Evolutionary conservation across 352 stramenopile genomes (phyloP), one percentile per base, ranked within the genome.

Genomic region (Globisporangium mamillatum): DNA sequence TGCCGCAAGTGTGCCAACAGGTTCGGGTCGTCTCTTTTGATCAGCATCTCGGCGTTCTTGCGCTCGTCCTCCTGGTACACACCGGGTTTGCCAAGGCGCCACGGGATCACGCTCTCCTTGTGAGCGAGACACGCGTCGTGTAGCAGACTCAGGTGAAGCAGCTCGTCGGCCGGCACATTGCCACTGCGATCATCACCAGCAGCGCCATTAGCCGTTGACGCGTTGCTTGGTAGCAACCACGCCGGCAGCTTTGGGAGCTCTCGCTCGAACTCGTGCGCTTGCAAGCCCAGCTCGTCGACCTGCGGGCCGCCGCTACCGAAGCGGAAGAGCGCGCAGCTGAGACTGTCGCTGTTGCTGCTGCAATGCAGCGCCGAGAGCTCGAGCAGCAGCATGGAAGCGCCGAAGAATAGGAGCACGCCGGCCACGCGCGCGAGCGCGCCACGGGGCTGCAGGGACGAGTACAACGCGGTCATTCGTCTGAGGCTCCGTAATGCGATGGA

Each of bases 51-150:
- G 22, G 72, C 70, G 38, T 66, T 58, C 29, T 72, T 64, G 1
- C 68, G 66, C 4, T 65, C 48, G 27, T 63, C 54, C 32, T 69
- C 57, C 20, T 60, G 24, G 25, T 57, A 41, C 32, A 50, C 24
- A 38, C 36, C 48, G 1, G 67, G 71, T 29, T 64, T 69, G 8
- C 76, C 81, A 46, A 77, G 79, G 24, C 70, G 53, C 78, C 76
- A 89, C 29, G 76, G 74, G n/a, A 91, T 72, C 29, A 86, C 81
- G 18, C 73, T 81, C 46, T 86, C 79, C 1, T 71, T 72, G 66
- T 82, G 38, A n/a, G 36, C 16, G n/a, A 77, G 71, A 55, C 82
- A 91, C 22, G 76, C 78, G 2, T 66, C 70, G 12, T 91, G 82
- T 36, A 91, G 61, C 18, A 81, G 48, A 64, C 77, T 87, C 57